Percentiles rank a stretch among this genome's conserved stretches.
phyloP scores from a whole-genome alignment of 116 monocot species.

The Posidonia oceanica region DNA sequence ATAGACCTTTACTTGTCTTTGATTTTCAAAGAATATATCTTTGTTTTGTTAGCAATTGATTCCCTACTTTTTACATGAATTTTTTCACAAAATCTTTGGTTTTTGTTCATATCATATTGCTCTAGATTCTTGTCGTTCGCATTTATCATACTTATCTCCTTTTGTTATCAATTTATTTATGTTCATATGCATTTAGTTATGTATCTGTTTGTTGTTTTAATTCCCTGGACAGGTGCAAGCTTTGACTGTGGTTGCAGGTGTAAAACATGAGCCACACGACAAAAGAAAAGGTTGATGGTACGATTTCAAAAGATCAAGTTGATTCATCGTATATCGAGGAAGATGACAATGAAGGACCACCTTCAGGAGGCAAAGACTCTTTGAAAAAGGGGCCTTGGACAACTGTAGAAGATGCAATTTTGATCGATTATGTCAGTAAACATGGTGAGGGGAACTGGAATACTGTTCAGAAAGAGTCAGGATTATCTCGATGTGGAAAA shows the following conservation, averaged over 20 bases:
- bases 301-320: constrained; percentile 9
- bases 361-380: constrained; percentile 7
- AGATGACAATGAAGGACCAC: constrained; percentile 14
- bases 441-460: constrained; percentile 75
- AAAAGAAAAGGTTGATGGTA: constrained; percentile 3
- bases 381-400: constrained; percentile 84
- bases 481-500: constrained; percentile 51
- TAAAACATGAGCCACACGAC: constrained; percentile 11
- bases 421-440: constrained; percentile 42
- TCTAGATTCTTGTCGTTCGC: too few species aligned
- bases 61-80: too few species aligned
- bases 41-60: too few species aligned
- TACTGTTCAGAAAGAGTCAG: constrained; percentile 39
- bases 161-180: too few species aligned
- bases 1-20: too few species aligned
- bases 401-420: constrained; percentile 51
- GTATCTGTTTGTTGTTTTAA: too few species aligned
- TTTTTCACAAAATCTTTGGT: too few species aligned
- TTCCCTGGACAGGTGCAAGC: too few species aligned
- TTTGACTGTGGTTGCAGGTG: not conserved
- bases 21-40: too few species aligned
- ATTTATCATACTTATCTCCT: too few species aligned
- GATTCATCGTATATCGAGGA: constrained; percentile 34
- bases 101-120: too few species aligned
- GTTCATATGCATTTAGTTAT: too few species aligned